Evolutionary conservation across 805 yeast genomes (phyloP).

Genomic region (Starmerella floris): DNA sequence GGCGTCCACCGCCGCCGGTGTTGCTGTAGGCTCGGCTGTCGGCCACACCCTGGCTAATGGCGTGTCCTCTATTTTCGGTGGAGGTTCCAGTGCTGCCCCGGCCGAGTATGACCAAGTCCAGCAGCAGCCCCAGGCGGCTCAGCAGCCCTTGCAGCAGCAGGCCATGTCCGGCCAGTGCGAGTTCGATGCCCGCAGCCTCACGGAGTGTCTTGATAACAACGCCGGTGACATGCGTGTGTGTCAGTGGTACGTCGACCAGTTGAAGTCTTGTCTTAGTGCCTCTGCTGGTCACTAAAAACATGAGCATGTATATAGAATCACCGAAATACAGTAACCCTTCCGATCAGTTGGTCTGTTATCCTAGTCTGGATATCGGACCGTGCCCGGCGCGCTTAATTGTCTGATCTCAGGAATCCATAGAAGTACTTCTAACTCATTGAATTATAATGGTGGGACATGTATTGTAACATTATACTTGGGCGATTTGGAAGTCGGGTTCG

Average conservation of each 20-base stretch:
- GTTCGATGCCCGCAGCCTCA: conserved; percentile 84
- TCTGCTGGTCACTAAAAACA: conserved; percentile 40
- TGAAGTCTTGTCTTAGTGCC: conserved; percentile 95
- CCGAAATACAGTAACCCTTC: not conserved
- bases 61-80: conserved; percentile 75
- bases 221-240: conserved; percentile 93
- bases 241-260: conserved; percentile 92
- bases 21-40: conserved; percentile 93
- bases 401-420: no score
- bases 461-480: no score
- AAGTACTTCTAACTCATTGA: no score
- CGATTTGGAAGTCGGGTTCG: no score
- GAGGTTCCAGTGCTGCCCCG: conserved; percentile 46
- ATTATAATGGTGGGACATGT: no score
- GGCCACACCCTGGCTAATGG: conserved; percentile 98
- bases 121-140: conserved; percentile 32
- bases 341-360: not conserved
- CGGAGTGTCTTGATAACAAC: conserved; percentile 89
- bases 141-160: conserved; percentile 30
- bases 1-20: conserved; percentile 99
- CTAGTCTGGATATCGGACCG: no score
- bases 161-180: conserved; percentile 45
- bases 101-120: conserved; percentile 33
- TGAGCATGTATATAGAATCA: not conserved
- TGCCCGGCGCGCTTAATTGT: no score